A percentile compares a stretch with the other conserved stretches of the same genome.
phyloP scores from a whole-genome alignment of 495 filamentous ascomycete species.

The Aspergillus bridgeri region DNA sequence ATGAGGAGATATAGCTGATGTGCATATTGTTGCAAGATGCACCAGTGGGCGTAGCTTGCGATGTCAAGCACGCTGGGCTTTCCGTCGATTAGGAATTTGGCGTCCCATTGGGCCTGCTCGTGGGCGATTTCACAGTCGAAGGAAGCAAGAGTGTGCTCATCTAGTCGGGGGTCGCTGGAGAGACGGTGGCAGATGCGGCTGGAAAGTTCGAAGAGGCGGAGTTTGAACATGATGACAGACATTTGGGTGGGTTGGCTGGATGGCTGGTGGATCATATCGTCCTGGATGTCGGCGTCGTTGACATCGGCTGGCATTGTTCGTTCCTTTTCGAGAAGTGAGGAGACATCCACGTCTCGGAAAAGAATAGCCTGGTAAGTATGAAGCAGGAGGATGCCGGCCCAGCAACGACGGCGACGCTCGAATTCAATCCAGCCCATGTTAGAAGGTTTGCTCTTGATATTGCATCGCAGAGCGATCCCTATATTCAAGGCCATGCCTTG shows the following conservation, averaged over 20 bases:
- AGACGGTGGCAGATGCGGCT: conserved; percentile 1
- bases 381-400: conserved; percentile 5
- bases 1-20: conserved; percentile 6
- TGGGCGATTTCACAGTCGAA: background rate
- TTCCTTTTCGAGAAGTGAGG: background rate
- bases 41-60: conserved; percentile 4
- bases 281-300: conserved; percentile 2
- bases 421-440: background rate
- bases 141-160: background rate
- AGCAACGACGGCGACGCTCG: conserved; percentile 4
- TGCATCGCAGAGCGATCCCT: conserved; percentile 3
- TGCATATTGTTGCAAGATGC: conserved; percentile 4
- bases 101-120: conserved; percentile 1
- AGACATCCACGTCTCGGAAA: conserved; percentile 4
- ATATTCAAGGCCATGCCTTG: conserved; percentile 2
- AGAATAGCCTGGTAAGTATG: conserved; percentile 6
- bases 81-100: background rate
- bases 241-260: conserved; percentile 4
- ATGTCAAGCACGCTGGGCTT: conserved; percentile 1
- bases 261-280: background rate
- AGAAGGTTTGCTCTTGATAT: background rate
- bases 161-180: background rate
- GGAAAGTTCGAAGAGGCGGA: conserved; percentile 4
- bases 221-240: conserved; percentile 6
- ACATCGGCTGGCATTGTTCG: conserved; percentile 1